Conservation (phyloP, 1,139 yeast genomes). For the Hanseniaspora sp. region DNA sequence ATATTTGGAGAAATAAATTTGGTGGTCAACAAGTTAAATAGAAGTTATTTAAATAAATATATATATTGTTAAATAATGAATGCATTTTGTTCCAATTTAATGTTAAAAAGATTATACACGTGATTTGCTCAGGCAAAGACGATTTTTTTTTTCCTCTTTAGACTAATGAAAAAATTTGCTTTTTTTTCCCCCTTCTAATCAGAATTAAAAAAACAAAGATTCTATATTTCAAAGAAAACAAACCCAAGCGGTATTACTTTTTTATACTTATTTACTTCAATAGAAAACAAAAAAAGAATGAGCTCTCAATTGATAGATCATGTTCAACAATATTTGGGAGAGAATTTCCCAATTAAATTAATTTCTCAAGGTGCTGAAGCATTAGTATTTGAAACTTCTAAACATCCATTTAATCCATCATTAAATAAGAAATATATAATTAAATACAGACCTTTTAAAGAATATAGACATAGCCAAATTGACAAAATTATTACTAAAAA, state of each 20-base stretch:
- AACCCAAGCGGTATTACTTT: neutral
- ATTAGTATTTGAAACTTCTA: constrained; percentile 51
- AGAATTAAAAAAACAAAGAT: no score
- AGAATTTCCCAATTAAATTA: constrained; percentile 40
- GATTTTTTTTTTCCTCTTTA: no score
- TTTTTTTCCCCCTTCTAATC: no score
- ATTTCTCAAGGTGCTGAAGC: constrained; percentile 97
- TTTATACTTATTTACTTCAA: neutral
- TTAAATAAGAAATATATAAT: constrained; percentile 39
- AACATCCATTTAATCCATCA: constrained; percentile 55
- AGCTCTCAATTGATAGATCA: constrained; percentile 26
- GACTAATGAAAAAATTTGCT: no score
- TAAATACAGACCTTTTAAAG: constrained; percentile 80
- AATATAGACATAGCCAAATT: constrained; percentile 75
- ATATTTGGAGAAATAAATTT: constrained; percentile 73
- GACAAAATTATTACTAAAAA: constrained; percentile 68
- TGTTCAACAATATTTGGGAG: constrained; percentile 36
- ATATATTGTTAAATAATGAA: neutral
- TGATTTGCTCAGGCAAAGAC: no score
- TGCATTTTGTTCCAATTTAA: no score
- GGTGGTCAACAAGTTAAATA: constrained; percentile 52
- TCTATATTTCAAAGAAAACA: neutral
- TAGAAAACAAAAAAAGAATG: neutral
- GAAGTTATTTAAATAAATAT: neutral
- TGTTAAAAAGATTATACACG: no score